Evolutionary conservation across 2,329 filamentous ascomycete genomes (phyloP).

Genomic region (Chaetomium olivaceum): DNA sequence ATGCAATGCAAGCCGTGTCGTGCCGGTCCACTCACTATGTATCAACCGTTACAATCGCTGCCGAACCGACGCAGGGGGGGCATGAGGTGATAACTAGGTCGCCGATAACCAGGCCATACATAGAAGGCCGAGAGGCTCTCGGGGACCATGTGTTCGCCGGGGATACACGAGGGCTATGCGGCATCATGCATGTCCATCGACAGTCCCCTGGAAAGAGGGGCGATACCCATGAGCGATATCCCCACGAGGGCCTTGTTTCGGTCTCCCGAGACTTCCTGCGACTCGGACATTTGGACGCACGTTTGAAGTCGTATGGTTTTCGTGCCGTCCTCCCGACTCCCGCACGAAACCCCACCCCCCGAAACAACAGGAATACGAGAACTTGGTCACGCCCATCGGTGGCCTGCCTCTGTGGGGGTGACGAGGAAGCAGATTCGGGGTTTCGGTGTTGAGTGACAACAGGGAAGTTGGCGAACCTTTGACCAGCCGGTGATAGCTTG

Average conservation of each 20-base stretch:
- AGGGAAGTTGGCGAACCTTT: background rate
- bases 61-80: background rate
- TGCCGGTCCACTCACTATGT: background rate
- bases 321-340: background rate
- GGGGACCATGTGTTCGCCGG: background rate
- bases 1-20: slow-evolving; percentile 2
- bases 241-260: background rate
- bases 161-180: background rate
- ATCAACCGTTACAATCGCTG: slow-evolving; percentile 5
- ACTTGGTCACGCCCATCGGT: background rate
- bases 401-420: background rate
- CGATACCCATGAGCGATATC: background rate
- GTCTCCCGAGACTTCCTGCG: background rate
- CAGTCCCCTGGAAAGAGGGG: background rate
- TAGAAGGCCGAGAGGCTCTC: background rate
- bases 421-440: background rate
- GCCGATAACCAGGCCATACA: background rate
- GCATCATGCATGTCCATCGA: background rate
- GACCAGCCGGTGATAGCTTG: background rate
- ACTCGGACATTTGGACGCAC: background rate
- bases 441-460: background rate
- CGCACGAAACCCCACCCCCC: background rate
- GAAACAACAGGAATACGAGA: background rate
- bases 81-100: background rate
- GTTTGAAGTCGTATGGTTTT: background rate